Percentiles rank a stretch among this genome's conserved stretches.
Conservation (phyloP, 2,329 filamentous ascomycete species). For the Pseudogymnoascus sp. region DNA sequence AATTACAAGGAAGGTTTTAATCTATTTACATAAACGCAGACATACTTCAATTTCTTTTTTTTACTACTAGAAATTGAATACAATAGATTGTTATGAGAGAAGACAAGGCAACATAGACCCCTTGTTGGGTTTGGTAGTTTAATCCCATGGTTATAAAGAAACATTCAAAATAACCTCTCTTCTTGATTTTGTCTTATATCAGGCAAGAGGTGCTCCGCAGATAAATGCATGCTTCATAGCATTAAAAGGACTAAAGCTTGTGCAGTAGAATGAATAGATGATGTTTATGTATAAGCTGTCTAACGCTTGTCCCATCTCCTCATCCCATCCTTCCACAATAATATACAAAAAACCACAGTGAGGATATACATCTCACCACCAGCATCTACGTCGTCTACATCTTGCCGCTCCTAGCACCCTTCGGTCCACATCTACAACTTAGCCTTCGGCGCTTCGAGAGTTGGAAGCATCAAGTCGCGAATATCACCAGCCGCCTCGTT, state of each 20-base stretch:
- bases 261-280: background rate
- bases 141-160: too few species aligned
- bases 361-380: background rate
- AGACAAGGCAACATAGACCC: too few species aligned
- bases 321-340: background rate
- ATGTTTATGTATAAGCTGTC: constrained; percentile 4
- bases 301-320: background rate
- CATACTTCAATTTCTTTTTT: background rate
- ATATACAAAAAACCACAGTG: constrained; percentile 6
- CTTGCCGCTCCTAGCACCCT: background rate
- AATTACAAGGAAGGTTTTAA: background rate
- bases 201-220: too few species aligned
- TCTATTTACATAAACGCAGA: background rate
- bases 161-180: too few species aligned
- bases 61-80: background rate
- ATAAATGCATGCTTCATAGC: too few species aligned
- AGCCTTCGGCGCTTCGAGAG: constrained; percentile 70
- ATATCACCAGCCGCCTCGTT: constrained; percentile 90
- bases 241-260: background rate
- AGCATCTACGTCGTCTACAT: background rate
- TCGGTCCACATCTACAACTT: constrained; percentile 56
- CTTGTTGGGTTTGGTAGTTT: too few species aligned
- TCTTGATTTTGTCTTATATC: too few species aligned
- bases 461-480: constrained; percentile 74
- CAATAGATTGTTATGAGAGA: too few species aligned